Percentiles rank a stretch among this genome's conserved stretches.
phyloP scores from a whole-genome alignment of 257 asterid species.

The Petunia axillaris region DNA sequence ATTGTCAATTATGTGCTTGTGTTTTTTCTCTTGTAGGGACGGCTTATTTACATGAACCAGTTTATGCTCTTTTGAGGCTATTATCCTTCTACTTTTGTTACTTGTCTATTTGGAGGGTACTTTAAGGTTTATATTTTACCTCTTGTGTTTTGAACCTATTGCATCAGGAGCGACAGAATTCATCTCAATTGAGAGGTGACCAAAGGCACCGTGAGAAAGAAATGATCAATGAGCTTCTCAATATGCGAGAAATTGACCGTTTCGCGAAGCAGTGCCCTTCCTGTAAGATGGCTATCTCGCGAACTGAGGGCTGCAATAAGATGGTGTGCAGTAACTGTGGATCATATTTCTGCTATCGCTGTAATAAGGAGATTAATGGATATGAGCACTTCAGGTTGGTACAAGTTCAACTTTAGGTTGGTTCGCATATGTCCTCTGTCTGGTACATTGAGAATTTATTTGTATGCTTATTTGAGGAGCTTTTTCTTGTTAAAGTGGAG shows the following conservation, averaged over 20 bases:
- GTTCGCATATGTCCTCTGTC: conserved; percentile 13
- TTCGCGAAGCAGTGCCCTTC: conserved; percentile 87
- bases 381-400: conserved; percentile 87
- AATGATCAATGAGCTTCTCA: conserved; percentile 73
- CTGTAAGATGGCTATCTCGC: conserved; percentile 85
- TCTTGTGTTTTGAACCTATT: conserved; percentile 31
- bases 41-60: neutral
- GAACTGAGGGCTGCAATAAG: conserved; percentile 93
- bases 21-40: neutral
- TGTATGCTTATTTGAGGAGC: conserved; percentile 19
- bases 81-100: neutral
- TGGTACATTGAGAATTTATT: neutral
- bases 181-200: conserved; percentile 46
- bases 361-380: conserved; percentile 68
- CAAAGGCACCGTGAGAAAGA: conserved; percentile 75
- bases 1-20: neutral
- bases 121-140: neutral
- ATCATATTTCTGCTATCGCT: conserved; percentile 72
- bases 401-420: neutral
- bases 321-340: conserved; percentile 82
- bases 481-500: conserved; percentile 50
- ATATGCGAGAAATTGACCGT: conserved; percentile 55
- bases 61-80: neutral
- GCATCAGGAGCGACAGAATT: conserved; percentile 74
- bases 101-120: conserved; percentile 15